Base-by-base conservation (phyloP, 2,329 filamentous ascomycete species). In the Clarireedia hainanense region DNA sequence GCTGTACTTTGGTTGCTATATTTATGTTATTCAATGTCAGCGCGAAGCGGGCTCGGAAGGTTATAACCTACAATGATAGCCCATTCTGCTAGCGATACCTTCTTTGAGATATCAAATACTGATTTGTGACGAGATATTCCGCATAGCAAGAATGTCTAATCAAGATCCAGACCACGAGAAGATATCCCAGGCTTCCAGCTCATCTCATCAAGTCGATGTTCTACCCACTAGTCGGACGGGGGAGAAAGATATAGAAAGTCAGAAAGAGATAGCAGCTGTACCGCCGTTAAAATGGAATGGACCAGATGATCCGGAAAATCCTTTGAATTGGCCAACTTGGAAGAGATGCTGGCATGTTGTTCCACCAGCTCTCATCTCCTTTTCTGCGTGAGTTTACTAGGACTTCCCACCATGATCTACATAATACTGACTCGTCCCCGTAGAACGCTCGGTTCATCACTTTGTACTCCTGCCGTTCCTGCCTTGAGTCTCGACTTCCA, bases 291-390 rank as follows among this genome's bases (percentile, higher is more conserved):
- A 53, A 20, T 57, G 50, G 55, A 42, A 49, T 34, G 50, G 43
- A 6, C 52, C 50, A 6, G 39, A 60, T 6, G 60, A 62, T 46
- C 55, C 58, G 3, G 57, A 49, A 1, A 62, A 61, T 23, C 60
- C 59, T 10, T 39, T 58, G 14, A 62, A 62, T 46, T 62, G 60
- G 59, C 37, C 47, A 14, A 26, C n/a, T 15, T 36, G 14, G 47
- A 55, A 50, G 39, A 62, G 60, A 49, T 53, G 43, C 45, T 24
- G 9, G 15, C 50, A 52, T 36, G 20, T 43, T n/a, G 39, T 36
- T 20, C 23, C 39, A n/a, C 50, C 51, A 4, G 34, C 51, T 36
- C 36, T 47, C 5, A 36, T 39, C 10, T 37, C 43, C 2, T 47
- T 52, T 9, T 20, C 50, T 15, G 39, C 27, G 50, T 52, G 24